Evolutionary conservation across 805 yeast genomes (phyloP).

Genomic region (Metschnikowia arizonensis): DNA sequence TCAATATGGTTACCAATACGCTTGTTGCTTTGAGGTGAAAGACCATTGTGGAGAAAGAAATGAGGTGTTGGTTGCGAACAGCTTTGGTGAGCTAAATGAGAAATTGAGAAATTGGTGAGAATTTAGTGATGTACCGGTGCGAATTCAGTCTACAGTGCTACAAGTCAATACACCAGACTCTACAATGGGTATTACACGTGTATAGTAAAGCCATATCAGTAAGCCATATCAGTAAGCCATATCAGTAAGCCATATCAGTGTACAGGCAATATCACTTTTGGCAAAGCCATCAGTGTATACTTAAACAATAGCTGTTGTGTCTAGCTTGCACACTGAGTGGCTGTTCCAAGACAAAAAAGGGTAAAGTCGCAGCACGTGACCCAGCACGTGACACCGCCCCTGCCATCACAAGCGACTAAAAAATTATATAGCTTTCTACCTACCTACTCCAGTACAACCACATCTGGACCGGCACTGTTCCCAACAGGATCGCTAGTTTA

Average conservation of each 20-base stretch:
- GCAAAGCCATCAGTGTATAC: too few relatives aligned
- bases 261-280: too few relatives aligned
- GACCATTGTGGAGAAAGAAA: neutral
- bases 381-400: slow-evolving; percentile 2
- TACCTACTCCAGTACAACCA: neutral
- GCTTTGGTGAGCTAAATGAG: too few relatives aligned
- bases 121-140: neutral
- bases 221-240: too few relatives aligned
- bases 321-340: too few relatives aligned
- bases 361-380: too few relatives aligned
- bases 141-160: neutral
- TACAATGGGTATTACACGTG: too few relatives aligned
- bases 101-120: too few relatives aligned
- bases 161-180: neutral
- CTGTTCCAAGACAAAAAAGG: too few relatives aligned
- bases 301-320: too few relatives aligned
- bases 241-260: too few relatives aligned
- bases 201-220: too few relatives aligned
- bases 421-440: slow-evolving; percentile 1
- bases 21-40: slow-evolving; percentile 35
- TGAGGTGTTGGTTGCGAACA: neutral
- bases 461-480: neutral
- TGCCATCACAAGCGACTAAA: slow-evolving; percentile 7
- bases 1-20: slow-evolving; percentile 32
- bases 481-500: neutral